Percentiles rank a stretch among this genome's conserved stretches.
These are phyloP conservation scores for Nitzschia sp. DNA, from an alignment of 108 stramenopile genomes.

Conservation along the genomic window DNA sequence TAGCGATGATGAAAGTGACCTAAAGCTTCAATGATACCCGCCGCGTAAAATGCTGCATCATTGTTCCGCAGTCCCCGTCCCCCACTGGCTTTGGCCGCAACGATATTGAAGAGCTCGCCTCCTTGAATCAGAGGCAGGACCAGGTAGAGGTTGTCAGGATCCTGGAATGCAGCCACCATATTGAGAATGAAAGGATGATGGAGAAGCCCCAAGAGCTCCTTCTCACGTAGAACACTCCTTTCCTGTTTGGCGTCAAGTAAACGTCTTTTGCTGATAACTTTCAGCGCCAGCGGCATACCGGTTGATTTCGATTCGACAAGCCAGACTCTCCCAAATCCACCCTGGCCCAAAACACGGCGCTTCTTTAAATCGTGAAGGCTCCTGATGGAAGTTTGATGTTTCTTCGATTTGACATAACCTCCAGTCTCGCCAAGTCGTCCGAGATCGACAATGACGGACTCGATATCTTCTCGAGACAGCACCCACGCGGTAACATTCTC, in stretches of 20 bases:
- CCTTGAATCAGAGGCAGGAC: constrained; percentile 60
- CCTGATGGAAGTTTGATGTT: constrained; percentile 21
- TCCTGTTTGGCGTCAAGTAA: constrained; percentile 18
- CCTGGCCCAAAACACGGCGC: constrained; percentile 69
- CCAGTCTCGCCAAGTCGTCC: constrained; percentile 42
- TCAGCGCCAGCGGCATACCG: constrained; percentile 36
- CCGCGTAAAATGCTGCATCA: constrained; percentile 28
- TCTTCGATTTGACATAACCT: constrained; percentile 36
- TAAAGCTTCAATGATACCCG: constrained; percentile 47
- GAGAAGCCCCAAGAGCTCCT: constrained; percentile 48
- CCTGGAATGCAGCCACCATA: constrained; percentile 55
- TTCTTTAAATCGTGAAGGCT: constrained; percentile 49
- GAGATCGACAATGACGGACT: constrained; percentile 54
- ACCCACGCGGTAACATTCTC: constrained; percentile 54
- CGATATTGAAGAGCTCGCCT: constrained; percentile 63
- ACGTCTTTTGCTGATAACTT: constrained; percentile 28
- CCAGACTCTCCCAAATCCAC: constrained; percentile 83
- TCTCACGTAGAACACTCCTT: constrained; percentile 69
- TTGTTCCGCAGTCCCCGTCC: constrained; percentile 22
- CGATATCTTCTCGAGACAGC: constrained; percentile 54
- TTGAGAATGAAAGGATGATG: constrained; percentile 66
- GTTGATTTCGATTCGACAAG: constrained; percentile 43
- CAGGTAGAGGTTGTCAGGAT: constrained; percentile 54
- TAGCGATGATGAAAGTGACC: constrained; percentile 71
- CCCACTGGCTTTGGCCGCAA: constrained; percentile 13